Evolutionary conservation across 2,329 filamentous ascomycete species (phyloP).

Genomic region (Hymenoscyphus repandus): DNA sequence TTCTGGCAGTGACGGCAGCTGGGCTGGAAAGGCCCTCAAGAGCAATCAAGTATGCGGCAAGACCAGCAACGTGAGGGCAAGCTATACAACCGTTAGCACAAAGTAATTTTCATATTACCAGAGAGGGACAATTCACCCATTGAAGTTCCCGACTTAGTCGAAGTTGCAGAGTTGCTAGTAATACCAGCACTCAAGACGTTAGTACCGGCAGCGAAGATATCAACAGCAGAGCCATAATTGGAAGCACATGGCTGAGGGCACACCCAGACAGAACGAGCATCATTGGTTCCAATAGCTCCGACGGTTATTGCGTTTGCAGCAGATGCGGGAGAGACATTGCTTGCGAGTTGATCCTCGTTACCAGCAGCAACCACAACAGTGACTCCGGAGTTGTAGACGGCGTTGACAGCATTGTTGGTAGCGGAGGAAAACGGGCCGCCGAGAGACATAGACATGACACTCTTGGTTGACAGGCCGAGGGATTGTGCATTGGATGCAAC

Average conservation of each 20-base stretch:
- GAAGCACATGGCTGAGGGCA: too few species aligned
- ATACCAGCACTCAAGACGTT: slow-evolving; percentile 43
- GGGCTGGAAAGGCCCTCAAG: slow-evolving; percentile 40
- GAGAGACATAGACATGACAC: slow-evolving; percentile 52
- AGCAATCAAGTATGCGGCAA: slow-evolving; percentile 54
- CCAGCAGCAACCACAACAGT: slow-evolving; percentile 52
- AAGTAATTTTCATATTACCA: background rate
- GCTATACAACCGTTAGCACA: background rate
- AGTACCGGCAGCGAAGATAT: slow-evolving; percentile 47
- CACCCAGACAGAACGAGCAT: slow-evolving; percentile 36
- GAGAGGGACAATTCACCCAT: slow-evolving; percentile 40
- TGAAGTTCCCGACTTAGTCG: slow-evolving; percentile 53
- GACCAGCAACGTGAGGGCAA: slow-evolving; percentile 49
- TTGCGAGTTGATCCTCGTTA: slow-evolving; percentile 40
- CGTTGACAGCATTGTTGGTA: slow-evolving; percentile 42
- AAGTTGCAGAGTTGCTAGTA: slow-evolving; percentile 37
- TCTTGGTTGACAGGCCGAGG: slow-evolving; percentile 28
- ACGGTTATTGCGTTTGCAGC: slow-evolving; percentile 46
- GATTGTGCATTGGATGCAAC: slow-evolving; percentile 30
- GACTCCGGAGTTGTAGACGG: slow-evolving; percentile 45
- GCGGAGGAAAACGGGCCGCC: slow-evolving; percentile 40
- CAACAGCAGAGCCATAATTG: slow-evolving; percentile 46
- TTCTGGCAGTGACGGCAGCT: slow-evolving; percentile 39
- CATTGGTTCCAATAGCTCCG: slow-evolving; percentile 40
- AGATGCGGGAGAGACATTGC: slow-evolving; percentile 43